Base-by-base conservation (phyloP, 768 basidiomycete species). In the Collybiopsis luxurians region DNA sequence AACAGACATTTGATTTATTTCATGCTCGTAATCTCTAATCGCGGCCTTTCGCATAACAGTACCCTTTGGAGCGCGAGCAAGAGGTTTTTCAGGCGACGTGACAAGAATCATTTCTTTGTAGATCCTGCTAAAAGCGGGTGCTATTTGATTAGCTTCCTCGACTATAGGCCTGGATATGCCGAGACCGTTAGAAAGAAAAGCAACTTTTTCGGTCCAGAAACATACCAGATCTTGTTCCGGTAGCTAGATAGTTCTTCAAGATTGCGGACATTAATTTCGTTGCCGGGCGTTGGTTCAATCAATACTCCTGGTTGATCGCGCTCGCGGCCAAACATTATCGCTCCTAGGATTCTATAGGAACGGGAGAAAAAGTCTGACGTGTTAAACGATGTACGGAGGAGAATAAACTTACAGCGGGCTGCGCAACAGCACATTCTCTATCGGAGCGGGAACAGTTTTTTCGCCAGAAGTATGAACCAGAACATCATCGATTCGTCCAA, bases 61-160 rank as follows among this genome's bases (percentile, higher is more conserved):
- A 2, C 78, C 77, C 59, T 83, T 84, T 0, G 67, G 73, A 1
- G 78, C 67, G 19, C 74, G 74, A 23, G 73, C 66, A 40, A 83
- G 67, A 1, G 76, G 79, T 55, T 78, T 78, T 0, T 65, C 67
- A 2, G 62, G 62, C 2, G 69, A 65, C 0, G 79, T 69, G 17
- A 81, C 62, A 26, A 82, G 44, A 38, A 84, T 77, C 77, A 82
- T 79, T 62, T 84, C 77, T 59, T 78, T 78, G 66, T 76, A 80
- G 13, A 80, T 71, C 21, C 75, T 67, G 55, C 76, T 78, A 44
- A 73, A 78, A 0, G 69, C 56, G 0, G 79, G 78, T 0, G 73
- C 71, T 1, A 62, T 60, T 26, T 57, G 63, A 61, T 80, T 80
- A 2, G 75, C 78, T 26, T 77, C 72, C 19, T 77, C 76, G 2